These are phyloP conservation scores for Xylaria bambusicola DNA, from an alignment of 495 filamentous ascomycete species.

Conservation along the genomic window DNA sequence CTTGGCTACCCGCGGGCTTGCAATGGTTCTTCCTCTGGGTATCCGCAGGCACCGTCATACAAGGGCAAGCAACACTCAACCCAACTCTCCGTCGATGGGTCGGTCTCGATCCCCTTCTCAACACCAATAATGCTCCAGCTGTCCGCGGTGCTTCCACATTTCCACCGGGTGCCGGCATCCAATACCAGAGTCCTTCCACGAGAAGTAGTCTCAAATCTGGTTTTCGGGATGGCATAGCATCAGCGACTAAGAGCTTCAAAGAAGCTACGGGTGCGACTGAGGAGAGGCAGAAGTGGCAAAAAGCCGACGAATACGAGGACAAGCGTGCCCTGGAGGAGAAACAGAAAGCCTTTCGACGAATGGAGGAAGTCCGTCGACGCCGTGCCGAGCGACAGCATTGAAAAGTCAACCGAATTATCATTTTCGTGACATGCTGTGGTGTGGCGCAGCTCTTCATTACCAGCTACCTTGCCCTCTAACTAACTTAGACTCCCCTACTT, in stretches of 20 bases:
- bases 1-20: slow-evolving; percentile 65
- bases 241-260: slow-evolving; percentile 24
- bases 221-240: slow-evolving; percentile 4
- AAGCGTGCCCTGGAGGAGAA: slow-evolving; percentile 47
- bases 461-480: too few species aligned
- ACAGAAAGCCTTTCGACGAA: slow-evolving; percentile 36
- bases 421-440: too few species aligned
- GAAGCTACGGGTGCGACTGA: slow-evolving; percentile 30
- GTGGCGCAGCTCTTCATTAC: too few species aligned
- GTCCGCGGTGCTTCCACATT: neutral
- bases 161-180: slow-evolving; percentile 15
- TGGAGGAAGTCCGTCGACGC: slow-evolving; percentile 29
- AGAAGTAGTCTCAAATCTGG: slow-evolving; percentile 15
- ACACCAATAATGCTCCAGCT: too few species aligned
- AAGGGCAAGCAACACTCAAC: slow-evolving; percentile 57
- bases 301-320: slow-evolving; percentile 48
- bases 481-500: too few species aligned
- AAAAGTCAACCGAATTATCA: too few species aligned
- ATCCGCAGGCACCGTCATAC: slow-evolving; percentile 56
- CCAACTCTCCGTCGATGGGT: slow-evolving; percentile 50
- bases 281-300: slow-evolving; percentile 40
- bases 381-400: slow-evolving; percentile 15
- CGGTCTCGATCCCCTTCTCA: slow-evolving; percentile 51
- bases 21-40: slow-evolving; percentile 71
- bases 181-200: slow-evolving; percentile 33